These are phyloP conservation scores for Metschnikowia chrysomelidarum DNA, from an alignment of 805 yeast genomes.

Conservation along the genomic window DNA sequence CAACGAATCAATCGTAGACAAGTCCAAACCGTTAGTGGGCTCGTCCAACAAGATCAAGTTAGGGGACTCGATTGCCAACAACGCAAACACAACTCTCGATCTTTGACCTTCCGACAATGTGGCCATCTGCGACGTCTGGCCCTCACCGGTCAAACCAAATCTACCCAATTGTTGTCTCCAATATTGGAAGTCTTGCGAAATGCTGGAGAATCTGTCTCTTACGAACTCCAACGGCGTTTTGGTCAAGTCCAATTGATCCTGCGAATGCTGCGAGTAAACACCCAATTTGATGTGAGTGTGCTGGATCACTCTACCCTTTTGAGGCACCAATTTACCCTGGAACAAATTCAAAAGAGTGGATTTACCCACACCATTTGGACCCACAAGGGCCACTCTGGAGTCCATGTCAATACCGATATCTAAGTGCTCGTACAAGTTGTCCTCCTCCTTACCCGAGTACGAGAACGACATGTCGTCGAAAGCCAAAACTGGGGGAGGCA, in stretches of 20 bases:
- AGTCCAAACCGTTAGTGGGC: slow-evolving; percentile 99
- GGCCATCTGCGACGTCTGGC: slow-evolving; percentile 98
- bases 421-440: slow-evolving; percentile 84
- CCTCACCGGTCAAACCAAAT: slow-evolving; percentile 98
- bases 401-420: slow-evolving; percentile 99
- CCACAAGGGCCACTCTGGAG: slow-evolving; percentile 95
- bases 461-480: slow-evolving; percentile 94
- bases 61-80: slow-evolving; percentile 92
- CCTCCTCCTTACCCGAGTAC: slow-evolving; percentile 78
- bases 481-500: slow-evolving; percentile 98
- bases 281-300: slow-evolving; percentile 98
- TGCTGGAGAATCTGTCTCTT: slow-evolving; percentile 83
- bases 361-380: slow-evolving; percentile 99
- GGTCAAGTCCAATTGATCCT: slow-evolving; percentile 95
- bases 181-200: slow-evolving; percentile 98
- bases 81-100: slow-evolving; percentile 96
- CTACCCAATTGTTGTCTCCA: slow-evolving; percentile 98
- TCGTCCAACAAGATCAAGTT: slow-evolving; percentile 94
- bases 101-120: slow-evolving; percentile 98
- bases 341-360: slow-evolving; percentile 92
- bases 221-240: slow-evolving; percentile 95
- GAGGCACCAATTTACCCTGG: slow-evolving; percentile 92
- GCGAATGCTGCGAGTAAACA: slow-evolving; percentile 98
- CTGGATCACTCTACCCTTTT: slow-evolving; percentile 92
- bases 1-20: slow-evolving; percentile 95